These are phyloP conservation scores for Stagonosporopsis tanaceti DNA, from an alignment of 2,329 filamentous ascomycete genomes.

Conservation along the genomic window DNA sequence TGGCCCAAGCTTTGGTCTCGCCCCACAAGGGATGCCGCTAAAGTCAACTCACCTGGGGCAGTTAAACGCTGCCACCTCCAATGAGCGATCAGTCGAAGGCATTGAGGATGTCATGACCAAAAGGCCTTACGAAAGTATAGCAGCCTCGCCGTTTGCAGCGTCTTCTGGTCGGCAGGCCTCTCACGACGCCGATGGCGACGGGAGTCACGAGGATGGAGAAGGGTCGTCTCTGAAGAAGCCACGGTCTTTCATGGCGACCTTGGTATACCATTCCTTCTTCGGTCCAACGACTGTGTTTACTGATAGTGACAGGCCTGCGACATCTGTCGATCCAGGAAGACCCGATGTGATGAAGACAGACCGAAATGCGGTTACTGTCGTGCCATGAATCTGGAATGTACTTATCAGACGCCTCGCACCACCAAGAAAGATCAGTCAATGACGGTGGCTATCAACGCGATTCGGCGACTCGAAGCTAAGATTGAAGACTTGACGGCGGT, in stretches of 20 bases:
- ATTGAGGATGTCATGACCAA: conserved; percentile 47
- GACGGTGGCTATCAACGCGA: conserved; percentile 62
- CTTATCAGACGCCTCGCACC: conserved; percentile 61
- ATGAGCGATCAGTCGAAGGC: conserved; percentile 5
- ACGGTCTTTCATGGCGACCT: conserved; percentile 48
- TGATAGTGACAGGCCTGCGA: conserved; percentile 58
- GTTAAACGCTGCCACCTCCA: conserved; percentile 1
- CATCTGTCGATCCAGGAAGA: conserved; percentile 62
- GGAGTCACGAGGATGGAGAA: conserved; percentile 35
- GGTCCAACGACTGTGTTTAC: background rate
- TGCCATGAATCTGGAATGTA: conserved; percentile 58
- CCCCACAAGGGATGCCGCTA: conserved; percentile 9
- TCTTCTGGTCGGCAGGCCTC: conserved; percentile 26
- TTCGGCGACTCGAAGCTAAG: conserved; percentile 62
- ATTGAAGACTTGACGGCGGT: conserved; percentile 57
- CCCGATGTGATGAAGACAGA: conserved; percentile 63
- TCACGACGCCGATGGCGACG: conserved; percentile 32
- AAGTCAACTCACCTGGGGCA: conserved; percentile 6
- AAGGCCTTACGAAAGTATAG: conserved; percentile 36
- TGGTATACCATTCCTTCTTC: conserved; percentile 25
- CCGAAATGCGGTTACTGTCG: conserved; percentile 62
- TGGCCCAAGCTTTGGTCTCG: conserved; percentile 6
- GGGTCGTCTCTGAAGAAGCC: conserved; percentile 43
- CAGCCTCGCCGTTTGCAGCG: conserved; percentile 30
- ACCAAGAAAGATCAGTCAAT: conserved; percentile 65